Percentiles rank a stretch among this genome's conserved stretches.
phyloP scores from a whole-genome alignment of 2,329 filamentous ascomycete genomes.

The Dactylella cylindrospora region DNA sequence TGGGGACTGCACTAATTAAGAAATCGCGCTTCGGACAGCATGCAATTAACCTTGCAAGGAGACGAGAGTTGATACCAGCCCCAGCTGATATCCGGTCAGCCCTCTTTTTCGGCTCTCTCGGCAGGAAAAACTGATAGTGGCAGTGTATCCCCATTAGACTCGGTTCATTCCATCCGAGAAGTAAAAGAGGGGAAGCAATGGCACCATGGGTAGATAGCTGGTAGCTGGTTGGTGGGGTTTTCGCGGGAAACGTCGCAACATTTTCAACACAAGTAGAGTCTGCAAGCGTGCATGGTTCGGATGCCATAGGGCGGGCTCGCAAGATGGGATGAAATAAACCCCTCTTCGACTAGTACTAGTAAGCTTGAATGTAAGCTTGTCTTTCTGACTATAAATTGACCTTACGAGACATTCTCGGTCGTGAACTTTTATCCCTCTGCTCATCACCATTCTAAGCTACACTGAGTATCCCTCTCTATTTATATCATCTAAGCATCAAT shows the following conservation, averaged over 20 bases:
- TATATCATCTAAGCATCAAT: too few relatives aligned
- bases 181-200: not conserved
- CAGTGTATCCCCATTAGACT: not conserved
- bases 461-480: too few relatives aligned
- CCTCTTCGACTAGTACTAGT: too few relatives aligned
- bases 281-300: not conserved
- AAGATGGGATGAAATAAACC: not conserved
- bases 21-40: slow-evolving; percentile 35
- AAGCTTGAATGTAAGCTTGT: too few relatives aligned
- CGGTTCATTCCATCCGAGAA: not conserved
- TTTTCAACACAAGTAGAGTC: not conserved
- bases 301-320: not conserved
- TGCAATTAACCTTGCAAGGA: slow-evolving; percentile 11
- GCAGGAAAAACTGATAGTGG: not conserved
- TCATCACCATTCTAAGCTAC: not conserved
- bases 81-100: slow-evolving; percentile 1
- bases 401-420: not conserved
- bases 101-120: slow-evolving; percentile 8
- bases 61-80: not conserved
- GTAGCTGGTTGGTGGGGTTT: too few relatives aligned
- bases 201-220: too few relatives aligned
- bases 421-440: not conserved
- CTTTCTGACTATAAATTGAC: too few relatives aligned
- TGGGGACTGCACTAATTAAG: not conserved
- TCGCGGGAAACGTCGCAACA: slow-evolving; percentile 1